Conservation (phyloP, 2,329 filamentous ascomycete species). For the Fusarium sp. region DNA sequence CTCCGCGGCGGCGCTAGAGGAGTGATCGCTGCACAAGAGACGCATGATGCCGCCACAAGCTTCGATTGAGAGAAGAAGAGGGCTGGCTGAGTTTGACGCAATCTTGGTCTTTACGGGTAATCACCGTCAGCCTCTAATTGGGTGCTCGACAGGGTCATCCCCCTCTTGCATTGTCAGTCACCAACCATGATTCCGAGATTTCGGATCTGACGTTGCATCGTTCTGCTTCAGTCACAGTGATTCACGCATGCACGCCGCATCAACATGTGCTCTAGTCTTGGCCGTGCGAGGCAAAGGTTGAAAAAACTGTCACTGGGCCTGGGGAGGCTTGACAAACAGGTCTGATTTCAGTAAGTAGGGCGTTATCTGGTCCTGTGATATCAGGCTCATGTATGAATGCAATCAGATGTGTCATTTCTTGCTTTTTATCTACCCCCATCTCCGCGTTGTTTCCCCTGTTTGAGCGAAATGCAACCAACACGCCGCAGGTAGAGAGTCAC, state of each 20-base stretch:
- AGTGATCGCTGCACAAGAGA: conserved; percentile 16
- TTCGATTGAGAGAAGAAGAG: not conserved
- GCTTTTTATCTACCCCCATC: conserved; percentile 6
- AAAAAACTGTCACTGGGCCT: not conserved
- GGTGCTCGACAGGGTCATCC: not conserved
- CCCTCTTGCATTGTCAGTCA: not conserved
- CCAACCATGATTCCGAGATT: conserved; percentile 12
- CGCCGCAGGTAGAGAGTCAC: not conserved
- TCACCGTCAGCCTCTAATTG: conserved; percentile 13
- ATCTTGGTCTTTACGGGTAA: conserved; percentile 6
- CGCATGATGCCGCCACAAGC: conserved; percentile 2
- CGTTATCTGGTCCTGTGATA: not conserved
- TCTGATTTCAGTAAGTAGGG: not conserved
- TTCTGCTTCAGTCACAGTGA: conserved; percentile 13
- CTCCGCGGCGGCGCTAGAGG: conserved; percentile 29
- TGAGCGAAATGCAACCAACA: not conserved
- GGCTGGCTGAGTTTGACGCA: conserved; percentile 21
- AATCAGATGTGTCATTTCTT: conserved; percentile 11
- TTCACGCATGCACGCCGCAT: not conserved
- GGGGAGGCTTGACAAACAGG: not conserved
- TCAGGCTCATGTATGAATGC: not conserved
- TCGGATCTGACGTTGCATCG: conserved; percentile 27
- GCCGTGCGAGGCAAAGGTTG: not conserved
- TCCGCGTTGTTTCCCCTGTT: not conserved
- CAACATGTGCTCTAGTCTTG: not conserved